Conservation (phyloP, 164 flowering plant genomes). For the Euptelea pleiosperma region DNA sequence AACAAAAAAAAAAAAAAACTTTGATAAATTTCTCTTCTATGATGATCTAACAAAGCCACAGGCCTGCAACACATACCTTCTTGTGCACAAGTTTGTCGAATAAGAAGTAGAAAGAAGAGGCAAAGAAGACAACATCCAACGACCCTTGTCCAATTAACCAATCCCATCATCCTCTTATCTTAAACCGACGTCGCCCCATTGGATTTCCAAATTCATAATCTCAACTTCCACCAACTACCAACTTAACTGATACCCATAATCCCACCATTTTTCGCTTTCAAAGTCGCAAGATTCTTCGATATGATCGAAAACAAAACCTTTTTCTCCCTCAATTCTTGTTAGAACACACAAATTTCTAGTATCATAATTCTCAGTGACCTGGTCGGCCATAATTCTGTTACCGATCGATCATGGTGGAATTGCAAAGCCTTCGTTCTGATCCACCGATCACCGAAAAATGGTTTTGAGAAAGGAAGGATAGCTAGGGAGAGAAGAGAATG, state of each 20-base stretch:
- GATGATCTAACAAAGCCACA: too few species aligned
- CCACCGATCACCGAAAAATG: too few species aligned
- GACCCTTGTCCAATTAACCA: conserved; percentile 19
- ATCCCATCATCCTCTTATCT: conserved; percentile 47
- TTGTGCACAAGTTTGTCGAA: conserved; percentile 34
- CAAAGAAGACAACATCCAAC: conserved; percentile 26
- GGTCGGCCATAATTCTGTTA: too few species aligned
- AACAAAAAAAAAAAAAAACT: too few species aligned
- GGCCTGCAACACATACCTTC: conserved; percentile 56
- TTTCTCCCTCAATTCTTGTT: too few species aligned
- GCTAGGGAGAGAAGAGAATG: conserved; percentile 18
- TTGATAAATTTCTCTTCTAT: too few species aligned
- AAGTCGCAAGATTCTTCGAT: too few species aligned
- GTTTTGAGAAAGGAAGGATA: too few species aligned
- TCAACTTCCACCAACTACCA: conserved; percentile 9
- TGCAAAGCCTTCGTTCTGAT: conserved; percentile 26
- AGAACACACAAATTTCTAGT: too few species aligned
- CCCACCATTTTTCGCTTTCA: too few species aligned
- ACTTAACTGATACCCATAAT: neutral
- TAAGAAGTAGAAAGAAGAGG: conserved; percentile 19
- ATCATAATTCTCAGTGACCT: too few species aligned
- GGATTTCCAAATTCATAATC: conserved; percentile 17
- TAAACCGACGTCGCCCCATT: conserved; percentile 30
- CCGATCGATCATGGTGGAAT: conserved; percentile 21
- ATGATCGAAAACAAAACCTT: too few species aligned